Evolutionary conservation across 306 rosid species (phyloP).

Genomic region (Mucuna pruriens): DNA sequence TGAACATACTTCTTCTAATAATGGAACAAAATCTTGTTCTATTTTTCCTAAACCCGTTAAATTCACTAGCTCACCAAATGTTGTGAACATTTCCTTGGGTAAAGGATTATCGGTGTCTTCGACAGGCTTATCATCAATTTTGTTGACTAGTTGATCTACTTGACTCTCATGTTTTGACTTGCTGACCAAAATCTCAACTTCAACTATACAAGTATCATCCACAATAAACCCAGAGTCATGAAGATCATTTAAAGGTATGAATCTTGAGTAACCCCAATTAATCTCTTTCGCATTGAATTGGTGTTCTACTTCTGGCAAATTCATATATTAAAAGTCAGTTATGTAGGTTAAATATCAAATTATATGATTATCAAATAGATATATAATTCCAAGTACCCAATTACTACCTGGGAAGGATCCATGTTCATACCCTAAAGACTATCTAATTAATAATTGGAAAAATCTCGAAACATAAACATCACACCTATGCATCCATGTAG

Average conservation of each 20-base stretch:
- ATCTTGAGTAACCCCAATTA: constrained; percentile 64
- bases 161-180: background rate
- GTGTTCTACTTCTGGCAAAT: constrained; percentile 54
- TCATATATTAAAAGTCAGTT: background rate
- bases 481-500: too few species aligned
- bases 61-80: background rate
- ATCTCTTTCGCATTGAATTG: constrained; percentile 51
- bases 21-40: background rate
- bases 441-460: too few species aligned
- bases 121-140: background rate
- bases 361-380: too few species aligned
- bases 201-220: constrained; percentile 61
- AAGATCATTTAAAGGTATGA: constrained; percentile 65
- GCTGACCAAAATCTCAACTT: constrained; percentile 60
- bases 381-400: too few species aligned
- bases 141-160: background rate
- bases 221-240: constrained; percentile 58
- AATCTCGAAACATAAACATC: too few species aligned
- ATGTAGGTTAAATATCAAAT: background rate
- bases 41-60: background rate
- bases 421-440: too few species aligned
- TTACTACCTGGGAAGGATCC: too few species aligned
- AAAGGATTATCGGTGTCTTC: background rate
- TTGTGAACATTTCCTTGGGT: background rate
- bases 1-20: constrained; percentile 23